Conservation (phyloP, 805 yeast genomes). For the Metschnikowia arizonensis region DNA sequence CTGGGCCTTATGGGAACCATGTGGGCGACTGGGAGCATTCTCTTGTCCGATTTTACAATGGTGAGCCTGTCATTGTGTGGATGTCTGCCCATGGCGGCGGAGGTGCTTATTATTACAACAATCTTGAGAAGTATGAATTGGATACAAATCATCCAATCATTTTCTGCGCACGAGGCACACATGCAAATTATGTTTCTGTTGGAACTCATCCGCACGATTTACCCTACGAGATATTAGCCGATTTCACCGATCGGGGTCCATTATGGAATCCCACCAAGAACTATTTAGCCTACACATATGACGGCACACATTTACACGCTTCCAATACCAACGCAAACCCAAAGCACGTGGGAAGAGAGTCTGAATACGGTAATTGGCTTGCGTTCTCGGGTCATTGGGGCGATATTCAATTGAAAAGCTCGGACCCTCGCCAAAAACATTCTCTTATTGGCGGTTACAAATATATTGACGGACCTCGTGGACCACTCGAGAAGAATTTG, state of each 20-base stretch:
- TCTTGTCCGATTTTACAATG: constrained; percentile 75
- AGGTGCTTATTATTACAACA: constrained; percentile 75
- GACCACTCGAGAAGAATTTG: constrained; percentile 80
- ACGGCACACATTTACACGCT: constrained; percentile 51
- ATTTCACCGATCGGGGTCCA: constrained; percentile 92
- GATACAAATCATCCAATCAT: constrained; percentile 59
- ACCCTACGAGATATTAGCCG: constrained; percentile 86
- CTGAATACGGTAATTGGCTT: constrained; percentile 70
- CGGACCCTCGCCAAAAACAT: constrained; percentile 79
- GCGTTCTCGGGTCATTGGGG: constrained; percentile 86
- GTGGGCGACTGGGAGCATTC: constrained; percentile 99
- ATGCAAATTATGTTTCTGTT: constrained; percentile 92
- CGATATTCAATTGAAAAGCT: constrained; percentile 58
- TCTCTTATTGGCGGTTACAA: constrained; percentile 82
- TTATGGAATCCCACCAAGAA: constrained; percentile 91
- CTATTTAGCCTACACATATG: constrained; percentile 74
- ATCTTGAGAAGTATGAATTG: constrained; percentile 59
- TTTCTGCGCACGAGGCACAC: constrained; percentile 93
- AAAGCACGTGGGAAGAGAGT: constrained; percentile 50
- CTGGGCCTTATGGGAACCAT: constrained; percentile 96
- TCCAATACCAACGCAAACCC: constrained; percentile 39
- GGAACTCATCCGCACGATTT: constrained; percentile 96
- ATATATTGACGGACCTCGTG: constrained; percentile 89
- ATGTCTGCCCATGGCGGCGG: constrained; percentile 99
- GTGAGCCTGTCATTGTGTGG: constrained; percentile 82